Percentiles rank a stretch among this genome's conserved stretches.
Evolutionary conservation across 2,329 filamentous ascomycete genomes (phyloP).

Genomic region (Metarhizium rileyi): DNA sequence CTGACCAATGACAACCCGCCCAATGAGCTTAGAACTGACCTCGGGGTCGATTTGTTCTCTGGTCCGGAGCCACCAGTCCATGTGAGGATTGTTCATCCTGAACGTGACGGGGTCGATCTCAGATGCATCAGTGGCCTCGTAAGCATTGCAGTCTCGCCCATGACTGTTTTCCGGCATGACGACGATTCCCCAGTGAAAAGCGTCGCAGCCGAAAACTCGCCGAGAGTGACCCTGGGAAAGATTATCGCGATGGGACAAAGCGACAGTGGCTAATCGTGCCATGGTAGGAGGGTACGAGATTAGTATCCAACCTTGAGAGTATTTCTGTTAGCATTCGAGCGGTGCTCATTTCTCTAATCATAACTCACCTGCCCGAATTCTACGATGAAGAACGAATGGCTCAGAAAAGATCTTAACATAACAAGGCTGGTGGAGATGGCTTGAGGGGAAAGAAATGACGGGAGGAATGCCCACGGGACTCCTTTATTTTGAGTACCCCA

Average conservation of each 20-base stretch:
- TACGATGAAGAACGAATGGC: background rate
- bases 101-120: constrained; percentile 21
- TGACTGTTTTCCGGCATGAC: constrained; percentile 13
- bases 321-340: background rate
- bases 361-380: background rate
- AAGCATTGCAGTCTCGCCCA: constrained; percentile 10
- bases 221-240: constrained; percentile 17
- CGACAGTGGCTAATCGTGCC: constrained; percentile 14
- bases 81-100: constrained; percentile 21
- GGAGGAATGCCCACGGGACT: background rate
- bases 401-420: background rate
- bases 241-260: constrained; percentile 18
- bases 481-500: background rate
- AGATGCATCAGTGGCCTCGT: constrained; percentile 21
- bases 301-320: background rate
- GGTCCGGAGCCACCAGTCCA: constrained; percentile 21
- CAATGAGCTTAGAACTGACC: constrained; percentile 16
- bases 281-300: background rate
- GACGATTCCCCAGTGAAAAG: constrained; percentile 23
- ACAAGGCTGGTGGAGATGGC: background rate
- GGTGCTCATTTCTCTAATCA: background rate
- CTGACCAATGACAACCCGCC: constrained; percentile 18
- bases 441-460: background rate
- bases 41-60: constrained; percentile 11
- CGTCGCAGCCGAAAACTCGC: constrained; percentile 16